Conservation (phyloP, 148 eudicot species). For the Cornus controversa region DNA sequence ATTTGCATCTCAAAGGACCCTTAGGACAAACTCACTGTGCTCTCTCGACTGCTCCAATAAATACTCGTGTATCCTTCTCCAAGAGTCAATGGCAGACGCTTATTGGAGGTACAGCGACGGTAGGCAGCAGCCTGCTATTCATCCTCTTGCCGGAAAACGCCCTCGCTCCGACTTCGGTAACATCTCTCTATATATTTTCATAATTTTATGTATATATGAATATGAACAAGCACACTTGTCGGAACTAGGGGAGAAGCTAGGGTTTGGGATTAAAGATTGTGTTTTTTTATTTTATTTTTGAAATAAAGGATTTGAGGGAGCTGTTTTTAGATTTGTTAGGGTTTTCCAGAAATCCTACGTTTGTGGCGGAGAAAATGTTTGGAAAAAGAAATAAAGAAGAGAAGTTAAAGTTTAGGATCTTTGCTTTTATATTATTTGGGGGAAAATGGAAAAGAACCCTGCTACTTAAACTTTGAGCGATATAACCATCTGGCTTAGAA, state of each 20-base stretch:
- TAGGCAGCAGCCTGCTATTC: slow-evolving; percentile 33
- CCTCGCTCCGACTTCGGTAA: slow-evolving; percentile 75
- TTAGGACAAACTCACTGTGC: too few species aligned
- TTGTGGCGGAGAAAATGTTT: background rate
- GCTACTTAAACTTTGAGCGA: background rate
- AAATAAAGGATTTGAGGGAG: background rate
- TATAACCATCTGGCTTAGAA: background rate
- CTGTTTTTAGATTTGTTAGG: background rate
- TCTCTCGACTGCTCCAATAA: too few species aligned
- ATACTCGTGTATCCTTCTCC: too few species aligned
- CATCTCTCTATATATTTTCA: background rate
- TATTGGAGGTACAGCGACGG: slow-evolving; percentile 59
- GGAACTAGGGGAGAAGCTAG: background rate
- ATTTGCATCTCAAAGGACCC: background rate
- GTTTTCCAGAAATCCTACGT: background rate
- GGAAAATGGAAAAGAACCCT: background rate
- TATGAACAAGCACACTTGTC: background rate
- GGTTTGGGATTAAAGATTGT: background rate
- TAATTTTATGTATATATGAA: too few species aligned
- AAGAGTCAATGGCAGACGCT: slow-evolving; percentile 43
- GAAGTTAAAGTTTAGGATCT: too few species aligned
- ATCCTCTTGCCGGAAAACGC: slow-evolving; percentile 51
- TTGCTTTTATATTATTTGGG: background rate
- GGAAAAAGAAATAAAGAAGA: background rate
- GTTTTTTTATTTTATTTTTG: background rate